These are phyloP conservation scores for Wickerhamiella occidentalis DNA, from an alignment of 805 yeast genomes.

Conservation along the genomic window DNA sequence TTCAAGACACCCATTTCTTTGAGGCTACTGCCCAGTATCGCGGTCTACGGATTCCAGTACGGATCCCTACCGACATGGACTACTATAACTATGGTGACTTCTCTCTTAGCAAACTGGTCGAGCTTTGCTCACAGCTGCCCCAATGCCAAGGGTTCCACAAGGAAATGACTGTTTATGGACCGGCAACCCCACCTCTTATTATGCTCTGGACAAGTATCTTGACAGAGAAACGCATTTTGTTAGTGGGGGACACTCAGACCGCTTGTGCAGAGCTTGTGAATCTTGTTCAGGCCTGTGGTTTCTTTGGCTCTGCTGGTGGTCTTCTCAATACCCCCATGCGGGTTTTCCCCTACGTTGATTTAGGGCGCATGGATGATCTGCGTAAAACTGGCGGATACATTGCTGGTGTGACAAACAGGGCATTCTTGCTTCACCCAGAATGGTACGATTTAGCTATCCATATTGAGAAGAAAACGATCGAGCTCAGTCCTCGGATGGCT, in stretches of 20 bases:
- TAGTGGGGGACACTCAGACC: slow-evolving; percentile 37
- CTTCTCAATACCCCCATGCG: slow-evolving; percentile 37
- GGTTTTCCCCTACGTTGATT: slow-evolving; percentile 46
- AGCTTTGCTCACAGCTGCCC: slow-evolving; percentile 23
- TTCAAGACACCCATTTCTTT: slow-evolving; percentile 25
- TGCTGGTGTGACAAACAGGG: slow-evolving; percentile 52
- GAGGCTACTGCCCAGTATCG: slow-evolving; percentile 24
- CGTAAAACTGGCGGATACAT: slow-evolving; percentile 38
- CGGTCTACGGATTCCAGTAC: slow-evolving; percentile 25
- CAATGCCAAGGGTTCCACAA: slow-evolving; percentile 18
- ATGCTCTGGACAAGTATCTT: slow-evolving; percentile 41
- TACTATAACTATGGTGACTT: slow-evolving; percentile 27
- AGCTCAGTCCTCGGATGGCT: slow-evolving; percentile 20
- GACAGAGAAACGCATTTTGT: slow-evolving; percentile 40
- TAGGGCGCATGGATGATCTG: slow-evolving; percentile 41
- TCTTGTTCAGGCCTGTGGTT: slow-evolving; percentile 37
- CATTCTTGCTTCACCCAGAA: slow-evolving; percentile 41
- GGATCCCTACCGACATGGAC: slow-evolving; percentile 25
- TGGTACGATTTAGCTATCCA: slow-evolving; percentile 48
- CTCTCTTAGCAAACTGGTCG: slow-evolving; percentile 16
- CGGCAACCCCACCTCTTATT: slow-evolving; percentile 42
- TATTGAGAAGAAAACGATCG: slow-evolving; percentile 33
- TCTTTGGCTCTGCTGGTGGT: slow-evolving; percentile 43
- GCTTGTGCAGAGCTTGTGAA: slow-evolving; percentile 42
- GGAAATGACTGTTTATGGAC: slow-evolving; percentile 42